Evolutionary conservation across 768 basidiomycete species (phyloP), one percentile per base, ranked within the genome.

Genomic region (Boletus bicolor): DNA sequence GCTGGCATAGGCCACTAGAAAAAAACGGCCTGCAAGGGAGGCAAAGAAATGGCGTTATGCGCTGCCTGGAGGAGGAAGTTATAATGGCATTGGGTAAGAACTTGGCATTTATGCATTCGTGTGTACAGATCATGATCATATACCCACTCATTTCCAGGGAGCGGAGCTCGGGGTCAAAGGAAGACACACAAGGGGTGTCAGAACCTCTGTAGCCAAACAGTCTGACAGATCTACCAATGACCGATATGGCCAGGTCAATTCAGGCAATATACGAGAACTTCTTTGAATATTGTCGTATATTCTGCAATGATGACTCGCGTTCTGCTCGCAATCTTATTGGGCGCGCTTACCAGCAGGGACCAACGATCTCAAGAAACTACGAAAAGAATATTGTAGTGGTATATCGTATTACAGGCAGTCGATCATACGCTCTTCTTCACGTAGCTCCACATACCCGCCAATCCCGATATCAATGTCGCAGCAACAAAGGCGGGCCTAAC

Each of bases 391-490:
- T 74, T 76, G 79, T 69, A 68, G 66, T 63, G 69, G 62, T 72
- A 73, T 73, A 69, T 59, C 64, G 36, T 66, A 63, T 64, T 73
- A 73, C 73, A 77, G 68, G 69, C 63, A 68, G 70, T 70, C 65
- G 65, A 79, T 88, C 81, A 91, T 75, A 95, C 81, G 68, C 79
- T 86, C 76, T 82, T 86, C 82, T 99, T 98, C 76, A 93, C 83
- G 77, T 86, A 89, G 75, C 93, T 92, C 96, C 96, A 99, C 56
- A 85, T 77, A 54, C 95, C 95, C 57, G 96, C 95, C 70, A 86
- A 79, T 63, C 86, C 89, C 63, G 93, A 93, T 74, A 94, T 88
- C 63, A 97, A 74, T 49, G 89, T 88, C 54, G 93, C 93, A 62
- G 94, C 90, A 55, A 89, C 89, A 53, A 95, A 75, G 59, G 92